A percentile compares a stretch with the other conserved stretches of the same genome.
phyloP scores from a whole-genome alignment of 192 early-diverging fungal species.

The Coemansia sp. region DNA sequence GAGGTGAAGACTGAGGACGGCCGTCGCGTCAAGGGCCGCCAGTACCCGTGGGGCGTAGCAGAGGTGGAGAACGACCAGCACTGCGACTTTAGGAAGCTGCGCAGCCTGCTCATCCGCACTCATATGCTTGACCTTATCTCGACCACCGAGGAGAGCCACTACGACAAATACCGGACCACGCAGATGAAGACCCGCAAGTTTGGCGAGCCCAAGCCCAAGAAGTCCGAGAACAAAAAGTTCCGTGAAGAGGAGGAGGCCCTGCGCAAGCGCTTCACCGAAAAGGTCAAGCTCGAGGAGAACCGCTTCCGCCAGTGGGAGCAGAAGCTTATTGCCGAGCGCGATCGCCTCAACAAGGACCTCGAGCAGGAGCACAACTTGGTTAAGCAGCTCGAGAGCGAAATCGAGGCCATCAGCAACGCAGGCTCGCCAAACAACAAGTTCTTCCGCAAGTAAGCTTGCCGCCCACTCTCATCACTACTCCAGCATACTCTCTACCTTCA shows the following conservation, averaged over 20 bases:
- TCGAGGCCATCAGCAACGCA: slow-evolving; percentile 50
- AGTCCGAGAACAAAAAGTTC: slow-evolving; percentile 88
- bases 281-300: slow-evolving; percentile 95
- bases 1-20: slow-evolving; percentile 84
- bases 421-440: slow-evolving; percentile 54
- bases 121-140: slow-evolving; percentile 97
- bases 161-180: slow-evolving; percentile 85
- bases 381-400: slow-evolving; percentile 88
- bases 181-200: slow-evolving; percentile 90
- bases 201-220: slow-evolving; percentile 79
- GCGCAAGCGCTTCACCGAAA: slow-evolving; percentile 95
- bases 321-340: slow-evolving; percentile 89
- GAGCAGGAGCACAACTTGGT: slow-evolving; percentile 92
- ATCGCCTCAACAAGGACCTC: slow-evolving; percentile 97
- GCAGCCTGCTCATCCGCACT: slow-evolving; percentile 92
- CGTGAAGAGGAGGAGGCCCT: slow-evolving; percentile 97
- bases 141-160: slow-evolving; percentile 93
- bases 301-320: slow-evolving; percentile 99
- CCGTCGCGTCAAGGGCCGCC: slow-evolving; percentile 87
- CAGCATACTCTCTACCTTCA: not conserved
- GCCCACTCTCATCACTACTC: not conserved
- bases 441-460: slow-evolving; percentile 50
- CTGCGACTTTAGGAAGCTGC: slow-evolving; percentile 97
- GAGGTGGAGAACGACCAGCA: slow-evolving; percentile 99
- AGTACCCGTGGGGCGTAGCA: slow-evolving; percentile 98